Base-by-base conservation (phyloP, 1,284 basidiomycete species). In the Cryptococcus sp. region DNA sequence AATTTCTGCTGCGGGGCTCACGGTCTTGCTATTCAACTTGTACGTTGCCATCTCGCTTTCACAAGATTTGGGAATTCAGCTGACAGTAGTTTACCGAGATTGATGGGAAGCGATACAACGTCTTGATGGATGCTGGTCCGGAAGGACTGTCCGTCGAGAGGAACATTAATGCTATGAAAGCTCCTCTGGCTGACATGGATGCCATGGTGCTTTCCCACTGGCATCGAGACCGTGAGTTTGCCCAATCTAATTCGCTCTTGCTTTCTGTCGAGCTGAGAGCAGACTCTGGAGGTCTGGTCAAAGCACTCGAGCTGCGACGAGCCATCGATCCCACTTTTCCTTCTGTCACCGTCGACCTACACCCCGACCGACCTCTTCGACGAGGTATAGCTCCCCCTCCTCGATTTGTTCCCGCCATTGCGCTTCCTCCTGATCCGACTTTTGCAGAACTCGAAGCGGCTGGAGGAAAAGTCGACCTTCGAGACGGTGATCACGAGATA, bases 1-100 rank as follows among this genome's bases (percentile, higher is more conserved):
- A 78, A 82, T 47, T 86, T 82, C 61, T 88, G 86, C 63, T 89
- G 86, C 62, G 86, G 85, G 5, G 86, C 86, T 1, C 87, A 89
- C 71, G 87, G 87, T 0, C 84, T 90, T 59, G 80, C 86, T 24
- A 82, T 82, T 25, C 72, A 88, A 36, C 82, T 90, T 53, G 86
- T n/a, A n/a, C n/a, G n/a, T 86, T 64, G 61, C 80, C 65, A 7
- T 19, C 18, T 33, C n/a, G n/a, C 22, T 19, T 10, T 32, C 25
- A 16, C n/a, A n/a, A n/a, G n/a, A n/a, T n/a, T n/a, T n/a, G n/a
- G n/a, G n/a, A n/a, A n/a, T 16, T 7, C 10, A 28, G 16, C 16
- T 28, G 14, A 23, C 26, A 5, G 21, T n/a, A 66, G 67, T 67
- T 47, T 21, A 67, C 65, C 0, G 67, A 61, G 7, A 66, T 75